These are phyloP conservation scores for Rutidosis leptorrhynchoides DNA, from an alignment of 129 eudicot genomes.

Conservation along the genomic window DNA sequence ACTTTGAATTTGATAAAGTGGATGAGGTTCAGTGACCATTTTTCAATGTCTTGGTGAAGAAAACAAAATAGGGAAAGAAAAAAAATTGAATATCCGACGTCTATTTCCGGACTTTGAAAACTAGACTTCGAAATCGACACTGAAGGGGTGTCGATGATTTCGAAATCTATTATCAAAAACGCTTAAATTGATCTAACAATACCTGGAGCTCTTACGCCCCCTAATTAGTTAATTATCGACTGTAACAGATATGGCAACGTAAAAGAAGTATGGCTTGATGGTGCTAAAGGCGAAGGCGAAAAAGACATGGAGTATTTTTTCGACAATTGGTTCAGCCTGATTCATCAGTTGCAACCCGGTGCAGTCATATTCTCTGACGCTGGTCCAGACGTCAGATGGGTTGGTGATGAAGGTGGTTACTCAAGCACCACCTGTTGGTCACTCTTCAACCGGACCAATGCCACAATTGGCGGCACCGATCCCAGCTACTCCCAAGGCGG, in stretches of 20 bases:
- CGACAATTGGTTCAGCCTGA: slow-evolving; percentile 76
- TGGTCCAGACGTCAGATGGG: slow-evolving; percentile 91
- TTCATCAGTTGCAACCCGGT: slow-evolving; percentile 79
- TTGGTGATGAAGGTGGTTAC: slow-evolving; percentile 78
- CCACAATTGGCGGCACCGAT: slow-evolving; percentile 68
- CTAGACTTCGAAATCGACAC: too few species aligned
- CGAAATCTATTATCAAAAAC: too few species aligned
- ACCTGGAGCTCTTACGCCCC: too few species aligned
- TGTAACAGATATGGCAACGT: slow-evolving; percentile 63
- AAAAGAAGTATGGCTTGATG: slow-evolving; percentile 81
- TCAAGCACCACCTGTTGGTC: slow-evolving; percentile 89
- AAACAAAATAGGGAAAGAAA: too few species aligned
- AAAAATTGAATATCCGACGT: too few species aligned
- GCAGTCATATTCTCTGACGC: slow-evolving; percentile 84
- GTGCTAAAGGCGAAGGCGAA: slow-evolving; percentile 84
- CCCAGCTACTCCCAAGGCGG: slow-evolving; percentile 66
- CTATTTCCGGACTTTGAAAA: too few species aligned
- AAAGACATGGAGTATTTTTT: slow-evolving; percentile 89
- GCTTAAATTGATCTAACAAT: too few species aligned
- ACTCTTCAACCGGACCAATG: slow-evolving; percentile 60
- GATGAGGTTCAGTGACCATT: too few species aligned
- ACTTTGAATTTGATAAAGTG: too few species aligned
- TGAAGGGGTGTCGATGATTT: too few species aligned
- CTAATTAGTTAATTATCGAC: not conserved
- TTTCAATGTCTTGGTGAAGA: too few species aligned